Conservation (phyloP, 306 rosid species). For the Sophora flavescens region DNA sequence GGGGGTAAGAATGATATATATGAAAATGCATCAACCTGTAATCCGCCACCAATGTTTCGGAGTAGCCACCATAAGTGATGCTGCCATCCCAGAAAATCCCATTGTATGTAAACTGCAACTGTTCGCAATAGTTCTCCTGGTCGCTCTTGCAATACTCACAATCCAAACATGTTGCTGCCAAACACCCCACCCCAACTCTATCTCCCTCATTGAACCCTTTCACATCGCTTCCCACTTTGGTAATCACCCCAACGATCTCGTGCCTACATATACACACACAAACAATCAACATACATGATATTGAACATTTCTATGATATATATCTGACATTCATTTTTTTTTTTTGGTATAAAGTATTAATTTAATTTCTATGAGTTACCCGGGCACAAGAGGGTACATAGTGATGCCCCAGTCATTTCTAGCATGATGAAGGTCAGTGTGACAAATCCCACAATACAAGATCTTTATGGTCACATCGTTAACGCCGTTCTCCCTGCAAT, state of each 20-base stretch:
- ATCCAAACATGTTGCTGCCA: slow-evolving; percentile 72
- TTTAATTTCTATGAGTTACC: slow-evolving; percentile 44
- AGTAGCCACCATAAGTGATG: slow-evolving; percentile 84
- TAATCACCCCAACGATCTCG: slow-evolving; percentile 71
- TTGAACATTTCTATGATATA: too few species aligned
- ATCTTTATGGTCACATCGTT: slow-evolving; percentile 70
- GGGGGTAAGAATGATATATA: too few species aligned
- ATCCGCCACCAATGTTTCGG: slow-evolving; percentile 67
- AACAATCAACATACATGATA: not conserved
- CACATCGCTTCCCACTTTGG: slow-evolving; percentile 70
- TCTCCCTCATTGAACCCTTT: slow-evolving; percentile 70
- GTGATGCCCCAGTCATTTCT: slow-evolving; percentile 81
- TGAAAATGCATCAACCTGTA: slow-evolving; percentile 53
- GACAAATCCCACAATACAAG: slow-evolving; percentile 79
- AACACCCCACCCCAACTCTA: slow-evolving; percentile 77
- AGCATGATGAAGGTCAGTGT: slow-evolving; percentile 73
- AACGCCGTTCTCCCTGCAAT: slow-evolving; percentile 67
- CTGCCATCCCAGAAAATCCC: slow-evolving; percentile 91
- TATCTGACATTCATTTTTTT: too few species aligned
- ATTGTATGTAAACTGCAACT: slow-evolving; percentile 59
- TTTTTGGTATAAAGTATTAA: too few species aligned
- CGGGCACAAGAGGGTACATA: slow-evolving; percentile 81
- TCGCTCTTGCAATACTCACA: slow-evolving; percentile 63
- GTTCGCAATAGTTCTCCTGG: slow-evolving; percentile 71
- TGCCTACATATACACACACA: slow-evolving; percentile 51